Evolutionary conservation across 208 protist genomes (phyloP).

Genomic region (Leishmania braziliensis): DNA sequence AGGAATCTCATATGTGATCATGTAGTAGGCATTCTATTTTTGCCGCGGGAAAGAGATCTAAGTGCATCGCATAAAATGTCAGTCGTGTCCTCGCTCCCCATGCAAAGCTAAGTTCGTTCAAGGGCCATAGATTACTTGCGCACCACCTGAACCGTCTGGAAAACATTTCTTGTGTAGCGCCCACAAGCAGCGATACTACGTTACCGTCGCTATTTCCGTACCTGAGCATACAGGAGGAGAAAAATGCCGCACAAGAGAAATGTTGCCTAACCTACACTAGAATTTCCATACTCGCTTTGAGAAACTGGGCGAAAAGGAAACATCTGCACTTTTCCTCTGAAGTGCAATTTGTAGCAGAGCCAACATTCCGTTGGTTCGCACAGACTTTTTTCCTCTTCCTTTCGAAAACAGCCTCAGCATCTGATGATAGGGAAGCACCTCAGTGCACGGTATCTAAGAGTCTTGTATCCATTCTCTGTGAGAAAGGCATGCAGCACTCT

Average conservation of each 20-base stretch:
- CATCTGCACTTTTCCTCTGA: not conserved
- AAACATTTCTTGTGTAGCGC: constrained; percentile 42
- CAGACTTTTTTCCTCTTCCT: not conserved
- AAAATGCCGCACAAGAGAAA: no score
- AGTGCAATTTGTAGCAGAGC: not conserved
- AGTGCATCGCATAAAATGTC: constrained; percentile 63
- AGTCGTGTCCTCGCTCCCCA: constrained; percentile 75
- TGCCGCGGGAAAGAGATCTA: constrained; percentile 35
- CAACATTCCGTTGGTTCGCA: not conserved
- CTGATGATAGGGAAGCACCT: not conserved
- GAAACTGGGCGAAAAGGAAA: not conserved
- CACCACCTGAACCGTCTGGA: constrained; percentile 45
- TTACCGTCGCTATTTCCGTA: constrained; percentile 73
- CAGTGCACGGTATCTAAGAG: not conserved
- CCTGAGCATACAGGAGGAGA: constrained; percentile 27
- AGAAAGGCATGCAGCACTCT: not conserved
- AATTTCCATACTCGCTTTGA: constrained; percentile 16
- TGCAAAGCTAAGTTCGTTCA: constrained; percentile 77
- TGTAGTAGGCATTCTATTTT: constrained; percentile 26
- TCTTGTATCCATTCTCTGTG: not conserved
- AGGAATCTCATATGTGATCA: constrained; percentile 37
- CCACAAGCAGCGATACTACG: constrained; percentile 39
- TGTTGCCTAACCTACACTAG: constrained; percentile 24
- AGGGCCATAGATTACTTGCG: constrained; percentile 78
- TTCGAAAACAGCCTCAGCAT: not conserved